Conservation (phyloP, 257 asterid genomes). For the Rehmannia glutinosa region DNA sequence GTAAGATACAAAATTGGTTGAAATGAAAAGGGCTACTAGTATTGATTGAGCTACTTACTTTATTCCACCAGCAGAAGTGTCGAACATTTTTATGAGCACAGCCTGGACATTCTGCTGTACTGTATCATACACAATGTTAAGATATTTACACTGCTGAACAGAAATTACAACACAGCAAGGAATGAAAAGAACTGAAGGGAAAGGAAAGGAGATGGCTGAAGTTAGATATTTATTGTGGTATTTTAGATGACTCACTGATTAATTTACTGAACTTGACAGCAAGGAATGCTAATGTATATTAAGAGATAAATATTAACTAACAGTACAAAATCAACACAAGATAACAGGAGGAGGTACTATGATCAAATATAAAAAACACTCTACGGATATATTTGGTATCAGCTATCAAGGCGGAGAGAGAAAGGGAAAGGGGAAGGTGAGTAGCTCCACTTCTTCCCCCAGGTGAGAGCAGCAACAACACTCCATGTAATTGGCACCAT, state of each 20-base stretch:
- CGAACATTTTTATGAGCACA: slow-evolving; percentile 80
- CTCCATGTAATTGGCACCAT: neutral
- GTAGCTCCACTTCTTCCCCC: neutral
- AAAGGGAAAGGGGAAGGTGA: neutral
- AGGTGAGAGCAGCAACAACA: neutral
- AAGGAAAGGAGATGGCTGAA: slow-evolving; percentile 1
- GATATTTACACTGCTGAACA: slow-evolving; percentile 8
- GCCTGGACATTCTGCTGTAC: slow-evolving; percentile 59
- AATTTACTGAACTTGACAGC: neutral
- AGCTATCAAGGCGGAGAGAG: neutral
- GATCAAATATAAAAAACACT: no score
- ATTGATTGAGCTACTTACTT: slow-evolving; percentile 44
- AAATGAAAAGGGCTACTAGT: neutral
- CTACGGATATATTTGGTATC: no score
- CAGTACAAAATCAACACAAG: neutral
- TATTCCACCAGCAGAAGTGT: slow-evolving; percentile 99
- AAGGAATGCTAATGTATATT: neutral
- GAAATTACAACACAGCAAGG: slow-evolving; percentile 1
- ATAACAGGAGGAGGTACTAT: neutral
- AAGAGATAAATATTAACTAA: neutral
- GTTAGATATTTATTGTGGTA: neutral
- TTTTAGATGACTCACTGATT: neutral
- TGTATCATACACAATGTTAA: slow-evolving; percentile 30
- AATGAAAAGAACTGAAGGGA: neutral
- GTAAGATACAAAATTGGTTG: neutral